These are phyloP conservation scores for Boletus fagicola DNA, from an alignment of 768 basidiomycete genomes.

Conservation along the genomic window DNA sequence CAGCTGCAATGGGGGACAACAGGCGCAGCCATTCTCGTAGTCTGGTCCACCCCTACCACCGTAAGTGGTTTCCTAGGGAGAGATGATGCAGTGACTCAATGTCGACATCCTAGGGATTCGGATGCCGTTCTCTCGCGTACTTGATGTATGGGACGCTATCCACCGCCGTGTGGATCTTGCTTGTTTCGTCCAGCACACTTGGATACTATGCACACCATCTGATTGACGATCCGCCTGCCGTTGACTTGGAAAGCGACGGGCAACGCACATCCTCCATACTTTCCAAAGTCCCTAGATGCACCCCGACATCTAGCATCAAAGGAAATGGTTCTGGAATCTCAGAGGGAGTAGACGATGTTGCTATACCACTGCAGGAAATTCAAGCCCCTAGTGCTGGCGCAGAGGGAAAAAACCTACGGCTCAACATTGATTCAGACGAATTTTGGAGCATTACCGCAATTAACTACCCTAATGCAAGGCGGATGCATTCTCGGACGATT, in stretches of 20 bases:
- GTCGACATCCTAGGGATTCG: conserved; percentile 23
- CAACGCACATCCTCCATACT: neutral
- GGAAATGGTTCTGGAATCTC: neutral
- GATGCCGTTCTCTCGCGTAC: conserved; percentile 36
- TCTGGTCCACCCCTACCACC: conserved; percentile 33
- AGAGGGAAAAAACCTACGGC: neutral
- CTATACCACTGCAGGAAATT: neutral
- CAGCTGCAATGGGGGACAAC: conserved; percentile 36
- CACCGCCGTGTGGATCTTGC: conserved; percentile 31
- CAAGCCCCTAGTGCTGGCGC: neutral
- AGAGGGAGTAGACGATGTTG: accelerated
- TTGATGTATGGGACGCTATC: conserved; percentile 30
- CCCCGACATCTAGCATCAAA: too few relatives aligned
- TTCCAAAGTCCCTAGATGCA: too few relatives aligned
- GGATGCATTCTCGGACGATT: too few relatives aligned
- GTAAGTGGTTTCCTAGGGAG: conserved; percentile 5
- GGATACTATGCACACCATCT: conserved; percentile 22
- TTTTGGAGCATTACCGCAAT: neutral
- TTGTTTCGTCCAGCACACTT: conserved; percentile 30
- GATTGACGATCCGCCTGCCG: neutral
- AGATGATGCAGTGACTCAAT: neutral
- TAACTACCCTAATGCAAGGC: neutral
- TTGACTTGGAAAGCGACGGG: neutral
- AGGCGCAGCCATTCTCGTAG: conserved; percentile 27
- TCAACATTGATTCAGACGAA: neutral